Conservation (phyloP, 257 asterid species). For the Solanum stenotomum region DNA sequence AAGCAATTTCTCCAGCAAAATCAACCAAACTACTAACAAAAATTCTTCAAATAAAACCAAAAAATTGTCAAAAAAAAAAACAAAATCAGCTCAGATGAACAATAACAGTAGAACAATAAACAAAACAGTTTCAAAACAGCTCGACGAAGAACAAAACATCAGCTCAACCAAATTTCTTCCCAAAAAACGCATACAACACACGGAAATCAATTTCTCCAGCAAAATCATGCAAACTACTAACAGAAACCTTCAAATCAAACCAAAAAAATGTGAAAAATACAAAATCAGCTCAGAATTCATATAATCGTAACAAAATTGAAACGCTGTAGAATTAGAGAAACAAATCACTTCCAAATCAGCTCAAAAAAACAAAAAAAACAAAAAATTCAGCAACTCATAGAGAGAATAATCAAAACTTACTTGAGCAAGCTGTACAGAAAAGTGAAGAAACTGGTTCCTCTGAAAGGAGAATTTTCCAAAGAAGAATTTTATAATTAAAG, state of each 20-base stretch:
- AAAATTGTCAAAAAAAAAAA: not conserved
- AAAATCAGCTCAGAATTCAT: not conserved
- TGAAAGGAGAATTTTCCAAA: not conserved
- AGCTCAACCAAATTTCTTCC: not conserved
- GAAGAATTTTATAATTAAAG: not conserved
- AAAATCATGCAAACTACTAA: not conserved
- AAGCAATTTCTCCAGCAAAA: not conserved
- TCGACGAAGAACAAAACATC: not conserved
- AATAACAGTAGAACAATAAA: not conserved
- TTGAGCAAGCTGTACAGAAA: slow-evolving; percentile 54
- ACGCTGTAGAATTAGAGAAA: not conserved
- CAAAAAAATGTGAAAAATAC: not conserved
- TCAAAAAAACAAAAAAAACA: not conserved
- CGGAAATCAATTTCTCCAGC: not conserved
- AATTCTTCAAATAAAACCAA: not conserved
- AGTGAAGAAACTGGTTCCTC: not conserved
- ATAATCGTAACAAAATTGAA: not conserved
- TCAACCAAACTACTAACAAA: not conserved
- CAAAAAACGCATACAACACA: not conserved
- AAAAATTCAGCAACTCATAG: not conserved
- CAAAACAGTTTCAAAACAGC: not conserved
- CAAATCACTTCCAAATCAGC: not conserved
- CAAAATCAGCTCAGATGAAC: not conserved
- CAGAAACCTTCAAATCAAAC: not conserved
- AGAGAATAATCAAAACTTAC: slow-evolving; percentile 15